Conservation (phyloP, 2,329 filamentous ascomycete species). For the Calycina marina region DNA sequence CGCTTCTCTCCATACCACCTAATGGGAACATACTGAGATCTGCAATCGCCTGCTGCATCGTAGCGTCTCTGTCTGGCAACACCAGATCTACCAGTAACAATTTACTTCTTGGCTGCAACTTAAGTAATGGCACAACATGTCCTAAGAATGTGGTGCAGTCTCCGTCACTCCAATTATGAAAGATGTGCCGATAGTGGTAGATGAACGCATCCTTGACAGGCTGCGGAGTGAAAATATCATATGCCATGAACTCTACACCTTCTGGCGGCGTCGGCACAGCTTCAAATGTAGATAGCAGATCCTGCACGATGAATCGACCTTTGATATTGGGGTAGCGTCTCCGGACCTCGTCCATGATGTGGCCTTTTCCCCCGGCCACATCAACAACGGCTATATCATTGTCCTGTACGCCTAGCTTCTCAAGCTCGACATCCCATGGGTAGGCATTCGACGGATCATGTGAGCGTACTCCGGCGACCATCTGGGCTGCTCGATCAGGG, state of each 20-base stretch:
- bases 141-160: constrained; percentile 10
- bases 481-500: constrained; percentile 12
- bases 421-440: not conserved
- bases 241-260: constrained; percentile 20
- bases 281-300: constrained; percentile 12
- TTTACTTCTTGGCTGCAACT: constrained; percentile 10
- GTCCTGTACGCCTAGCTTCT: not conserved
- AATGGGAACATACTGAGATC: constrained; percentile 15
- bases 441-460: constrained; percentile 6
- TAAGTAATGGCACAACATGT: constrained; percentile 10
- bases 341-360: constrained; percentile 12
- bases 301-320: constrained; percentile 14
- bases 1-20: constrained; percentile 14
- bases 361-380: constrained; percentile 14
- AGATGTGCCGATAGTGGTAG: constrained; percentile 14
- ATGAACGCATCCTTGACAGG: constrained; percentile 10
- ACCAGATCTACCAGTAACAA: constrained; percentile 15
- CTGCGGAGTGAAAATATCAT: constrained; percentile 20
- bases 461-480: constrained; percentile 14
- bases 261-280: constrained; percentile 5
- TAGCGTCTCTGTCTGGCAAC: constrained; percentile 10
- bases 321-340: constrained; percentile 11
- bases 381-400: constrained; percentile 13
- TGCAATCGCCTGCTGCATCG: constrained; percentile 13
- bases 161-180: constrained; percentile 14